phyloP scores from a whole-genome alignment of 2,329 filamentous ascomycete genomes.

The Fusarium neocosmosporiellum region DNA sequence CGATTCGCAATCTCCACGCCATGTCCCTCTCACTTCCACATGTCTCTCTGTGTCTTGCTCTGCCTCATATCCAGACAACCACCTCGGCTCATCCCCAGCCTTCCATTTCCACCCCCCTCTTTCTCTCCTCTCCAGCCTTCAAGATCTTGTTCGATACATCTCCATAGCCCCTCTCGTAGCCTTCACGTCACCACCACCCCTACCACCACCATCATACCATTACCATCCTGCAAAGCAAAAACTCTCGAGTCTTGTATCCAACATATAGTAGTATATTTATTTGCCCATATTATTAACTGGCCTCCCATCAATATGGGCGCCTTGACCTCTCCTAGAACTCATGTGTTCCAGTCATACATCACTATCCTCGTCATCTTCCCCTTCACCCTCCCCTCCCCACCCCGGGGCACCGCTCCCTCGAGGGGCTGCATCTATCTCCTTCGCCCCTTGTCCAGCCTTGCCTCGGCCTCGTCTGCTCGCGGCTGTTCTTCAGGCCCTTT shows the following conservation, averaged over 20 bases:
- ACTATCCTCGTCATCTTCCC: slow-evolving; percentile 8
- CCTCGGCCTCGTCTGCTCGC: slow-evolving; percentile 18
- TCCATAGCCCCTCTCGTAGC: not conserved
- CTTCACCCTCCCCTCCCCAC: not conserved
- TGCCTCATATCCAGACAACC: not conserved
- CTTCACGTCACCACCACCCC: not conserved
- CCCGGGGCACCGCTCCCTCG: not conserved
- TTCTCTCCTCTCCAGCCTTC: not conserved
- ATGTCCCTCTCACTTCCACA: slow-evolving; percentile 17
- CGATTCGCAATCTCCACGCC: slow-evolving; percentile 30
- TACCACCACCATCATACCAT: not conserved
- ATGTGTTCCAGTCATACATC: slow-evolving; percentile 31
- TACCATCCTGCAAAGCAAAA: not conserved
- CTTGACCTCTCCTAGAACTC: slow-evolving; percentile 12
- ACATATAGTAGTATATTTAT: slow-evolving; percentile 28
- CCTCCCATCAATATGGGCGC: slow-evolving; percentile 14
- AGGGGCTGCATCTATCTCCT: not conserved
- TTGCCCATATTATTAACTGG: slow-evolving; percentile 36
- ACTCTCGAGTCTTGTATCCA: not conserved
- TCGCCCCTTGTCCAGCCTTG: slow-evolving; percentile 18
- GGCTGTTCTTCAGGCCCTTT: slow-evolving; percentile 33
- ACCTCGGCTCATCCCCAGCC: slow-evolving; percentile 24
- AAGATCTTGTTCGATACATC: not conserved
- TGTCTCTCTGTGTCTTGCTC: slow-evolving; percentile 5
- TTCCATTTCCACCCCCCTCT: not conserved